Percentiles rank a stretch among this genome's conserved stretches.
Conservation (phyloP, 164 flowering plant genomes). For the Chloranthus sessilifolius region DNA sequence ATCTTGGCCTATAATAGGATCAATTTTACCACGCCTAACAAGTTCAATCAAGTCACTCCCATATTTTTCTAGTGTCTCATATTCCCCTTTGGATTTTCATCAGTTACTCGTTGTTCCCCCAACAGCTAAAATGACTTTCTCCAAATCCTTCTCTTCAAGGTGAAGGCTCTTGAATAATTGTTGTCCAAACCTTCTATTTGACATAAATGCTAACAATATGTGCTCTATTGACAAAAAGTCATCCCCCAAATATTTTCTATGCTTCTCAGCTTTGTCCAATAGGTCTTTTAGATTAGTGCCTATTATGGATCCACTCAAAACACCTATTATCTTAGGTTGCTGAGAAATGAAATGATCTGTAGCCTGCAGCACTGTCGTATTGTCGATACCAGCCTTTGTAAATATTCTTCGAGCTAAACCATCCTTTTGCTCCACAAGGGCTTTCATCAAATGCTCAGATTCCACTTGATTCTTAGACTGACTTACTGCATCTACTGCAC, state of each 20-base stretch:
- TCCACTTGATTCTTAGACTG: conserved; percentile 77
- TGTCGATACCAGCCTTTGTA: conserved; percentile 84
- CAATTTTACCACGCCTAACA: no score
- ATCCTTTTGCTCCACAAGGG: conserved; percentile 91
- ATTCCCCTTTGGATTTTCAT: no score
- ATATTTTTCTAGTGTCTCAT: no score
- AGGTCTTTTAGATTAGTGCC: conserved; percentile 54
- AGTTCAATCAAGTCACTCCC: no score
- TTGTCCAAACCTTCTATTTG: conserved; percentile 85
- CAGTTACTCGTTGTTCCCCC: conserved; percentile 92
- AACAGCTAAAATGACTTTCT: conserved; percentile 77
- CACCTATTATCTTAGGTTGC: conserved; percentile 86
- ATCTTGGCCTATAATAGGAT: no score
- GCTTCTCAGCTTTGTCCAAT: conserved; percentile 56
- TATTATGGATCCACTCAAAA: conserved; percentile 66
- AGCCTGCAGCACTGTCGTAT: conserved; percentile 74
- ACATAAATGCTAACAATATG: conserved; percentile 59
- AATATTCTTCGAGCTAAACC: conserved; percentile 90
- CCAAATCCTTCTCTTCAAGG: conserved; percentile 71
- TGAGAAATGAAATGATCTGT: conserved; percentile 69
- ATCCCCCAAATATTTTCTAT: conserved; percentile 77
- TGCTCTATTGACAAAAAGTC: conserved; percentile 93
- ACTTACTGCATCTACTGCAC: conserved; percentile 77
- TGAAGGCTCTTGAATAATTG: conserved; percentile 59
- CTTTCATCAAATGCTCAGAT: conserved; percentile 92